Base-by-base conservation (phyloP, 2,329 filamentous ascomycete species). In the Beauveria varroae region DNA sequence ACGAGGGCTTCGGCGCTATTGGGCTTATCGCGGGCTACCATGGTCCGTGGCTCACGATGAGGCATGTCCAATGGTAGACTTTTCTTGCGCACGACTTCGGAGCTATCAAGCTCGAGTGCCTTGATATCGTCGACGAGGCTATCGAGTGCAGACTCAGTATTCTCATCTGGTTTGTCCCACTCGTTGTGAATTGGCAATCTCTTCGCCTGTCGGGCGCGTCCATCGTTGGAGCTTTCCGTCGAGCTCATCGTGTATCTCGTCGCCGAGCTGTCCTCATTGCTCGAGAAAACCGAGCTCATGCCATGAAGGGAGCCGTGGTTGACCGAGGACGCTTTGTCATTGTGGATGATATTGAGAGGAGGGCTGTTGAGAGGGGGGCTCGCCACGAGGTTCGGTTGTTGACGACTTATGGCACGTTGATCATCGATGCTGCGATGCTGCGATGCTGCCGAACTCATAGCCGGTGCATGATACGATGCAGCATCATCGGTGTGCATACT, bases 241-340 rank as follows among this genome's bases (percentile, higher is more conserved):
- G 34, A 41, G 20, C 24, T 20, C 51, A 41, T 54, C 12, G 30
- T 54, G 18, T 24, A 54, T 41, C 51, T 54, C 34, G 30, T n/a
- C 5, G 50, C 34, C 9, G 51, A 54, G 34, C 51, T 14, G 51
- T 54, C n/a, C 16, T 54, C 51, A 20, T 18, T 41, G 51, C 34
- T 54, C 51, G 30, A 12, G 40, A 54, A 54, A 26, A 16, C 24
- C 5, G 24, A 26, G 26, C 52, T 55, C 63, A 63, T 65, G 30
- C 41, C 63, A 30, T 64, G 64, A 26, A 58, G 3, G 26, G 63
- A 66, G 6, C 66, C 63, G 30, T 62, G 62, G 34, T 56, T 62
- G 44, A 64, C 63, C 10, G 49, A 53, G 2, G 43, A 24, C 5
- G 8, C 12, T 43, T 58, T 62, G 30, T 62, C 56, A 51, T 43